These are phyloP conservation scores for Tolypocladium nubicola DNA, from an alignment of 2,329 filamentous ascomycete genomes.

Conservation along the genomic window DNA sequence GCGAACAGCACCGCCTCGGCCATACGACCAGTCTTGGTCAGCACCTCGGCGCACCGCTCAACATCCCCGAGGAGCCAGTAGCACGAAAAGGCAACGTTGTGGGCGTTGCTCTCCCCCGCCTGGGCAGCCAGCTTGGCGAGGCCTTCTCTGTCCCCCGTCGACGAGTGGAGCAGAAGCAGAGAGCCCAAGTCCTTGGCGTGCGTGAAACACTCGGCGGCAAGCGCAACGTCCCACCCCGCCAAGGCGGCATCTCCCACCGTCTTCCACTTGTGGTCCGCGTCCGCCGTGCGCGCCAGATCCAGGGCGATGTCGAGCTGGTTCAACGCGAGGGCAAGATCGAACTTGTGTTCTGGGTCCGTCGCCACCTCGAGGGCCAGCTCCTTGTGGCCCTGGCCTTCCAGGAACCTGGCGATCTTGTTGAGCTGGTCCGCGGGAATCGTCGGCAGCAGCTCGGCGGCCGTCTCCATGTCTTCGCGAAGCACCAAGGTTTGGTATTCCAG, in stretches of 20 bases:
- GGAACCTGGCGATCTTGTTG: constrained; percentile 95
- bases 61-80: constrained; percentile 82
- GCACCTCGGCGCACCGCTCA: constrained; percentile 67
- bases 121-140: constrained; percentile 62
- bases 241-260: constrained; percentile 88
- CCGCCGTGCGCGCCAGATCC: constrained; percentile 69
- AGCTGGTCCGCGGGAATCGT: constrained; percentile 86
- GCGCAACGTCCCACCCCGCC: constrained; percentile 70
- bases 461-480: constrained; percentile 84
- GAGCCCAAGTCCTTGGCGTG: constrained; percentile 87
- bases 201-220: constrained; percentile 88
- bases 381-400: constrained; percentile 95
- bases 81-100: constrained; percentile 89
- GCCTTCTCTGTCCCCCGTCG: constrained; percentile 68
- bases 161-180: constrained; percentile 77
- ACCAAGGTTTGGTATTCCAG: constrained; percentile 97
- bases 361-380: constrained; percentile 90
- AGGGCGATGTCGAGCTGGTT: constrained; percentile 79
- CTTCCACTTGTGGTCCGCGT: constrained; percentile 98
- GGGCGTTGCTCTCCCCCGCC: constrained; percentile 64
- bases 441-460: constrained; percentile 72
- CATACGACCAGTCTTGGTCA: constrained; percentile 66
- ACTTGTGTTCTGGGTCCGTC: constrained; percentile 91
- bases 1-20: constrained; percentile 86
- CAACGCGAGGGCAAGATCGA: constrained; percentile 77